Percentiles rank a stretch among this genome's conserved stretches.
Evolutionary conservation across 2,329 filamentous ascomycete species (phyloP).

Genomic region (Rhinocladiella similis): DNA sequence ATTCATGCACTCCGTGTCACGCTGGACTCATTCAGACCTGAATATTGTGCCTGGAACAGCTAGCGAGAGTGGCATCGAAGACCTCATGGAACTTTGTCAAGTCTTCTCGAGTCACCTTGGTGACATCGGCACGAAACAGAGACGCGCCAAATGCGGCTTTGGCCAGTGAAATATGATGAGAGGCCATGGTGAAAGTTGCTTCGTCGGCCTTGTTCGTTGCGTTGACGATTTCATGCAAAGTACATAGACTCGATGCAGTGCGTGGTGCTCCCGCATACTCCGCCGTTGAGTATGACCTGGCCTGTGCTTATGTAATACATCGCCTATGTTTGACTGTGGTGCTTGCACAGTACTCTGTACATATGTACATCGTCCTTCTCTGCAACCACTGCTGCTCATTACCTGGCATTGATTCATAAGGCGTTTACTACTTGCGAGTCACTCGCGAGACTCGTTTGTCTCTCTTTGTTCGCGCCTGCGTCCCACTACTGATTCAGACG

Average conservation of each 20-base stretch:
- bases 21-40: slow-evolving; percentile 69
- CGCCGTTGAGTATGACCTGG: no score
- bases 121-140: slow-evolving; percentile 73
- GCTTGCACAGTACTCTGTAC: no score
- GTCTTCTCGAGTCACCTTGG: slow-evolving; percentile 65
- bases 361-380: no score
- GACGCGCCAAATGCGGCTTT: slow-evolving; percentile 76
- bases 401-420: no score
- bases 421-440: no score
- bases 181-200: slow-evolving; percentile 16
- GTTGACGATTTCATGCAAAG: no score
- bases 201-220: not conserved
- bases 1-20: slow-evolving; percentile 5
- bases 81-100: slow-evolving; percentile 69
- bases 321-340: no score
- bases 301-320: no score
- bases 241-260: not conserved
- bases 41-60: slow-evolving; percentile 78
- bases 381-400: no score
- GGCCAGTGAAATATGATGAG: slow-evolving; percentile 63
- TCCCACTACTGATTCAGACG: not conserved
- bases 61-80: slow-evolving; percentile 64
- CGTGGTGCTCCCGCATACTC: no score
- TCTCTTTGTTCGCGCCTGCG: no score
- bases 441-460: no score